Evolutionary conservation across 495 filamentous ascomycete species (phyloP), one percentile per base, ranked within the genome.

Genomic region (Lasiosphaeria ovina): DNA sequence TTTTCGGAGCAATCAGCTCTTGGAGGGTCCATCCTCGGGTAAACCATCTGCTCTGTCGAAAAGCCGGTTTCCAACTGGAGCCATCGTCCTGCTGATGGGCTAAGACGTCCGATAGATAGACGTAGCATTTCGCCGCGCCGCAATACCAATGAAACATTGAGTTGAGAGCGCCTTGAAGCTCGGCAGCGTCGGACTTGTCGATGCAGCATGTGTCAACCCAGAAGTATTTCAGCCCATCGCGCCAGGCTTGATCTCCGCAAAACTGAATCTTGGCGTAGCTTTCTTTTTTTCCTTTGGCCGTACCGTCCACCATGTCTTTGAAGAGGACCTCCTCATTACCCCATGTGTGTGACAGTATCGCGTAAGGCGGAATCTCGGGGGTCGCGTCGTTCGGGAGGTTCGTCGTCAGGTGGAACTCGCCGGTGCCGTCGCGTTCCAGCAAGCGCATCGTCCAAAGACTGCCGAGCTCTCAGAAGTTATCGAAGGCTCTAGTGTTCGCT

Each of bases 261-360:
- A 54, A 54, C 2, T 35, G 51, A 34, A 54, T 54, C 51, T 54
- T 54, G 4, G 31, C 51, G 31, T 54, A 54, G 51, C 51, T 4
- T 54, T 2, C 51, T 54, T 54, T 54, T 1, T 54, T 31, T n/a
- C n/a, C n/a, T 4, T 54, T 54, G 33, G 1, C 51, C 4, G 51
- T 54, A 54, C 51, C 51, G 51, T 54, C 31, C 51, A 16, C 36
- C 31, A 54, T 1, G 51, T 54, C 51, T 1, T 4, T 54, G 51
- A 54, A 54, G 9, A 54, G 51, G 17, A 54, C 51, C 31, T 54
- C 51, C 35, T 4, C 51, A 4, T 54, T 4, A 54, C 51, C 51
- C 51, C 51, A 54, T 54, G 51, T 54, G 51, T 54, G 51, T 54
- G 51, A 54, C 1, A 54, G 51, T 54, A 54, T 54, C 31, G 51